These are phyloP conservation scores for Murraya paniculata DNA, from an alignment of 345 rosid species.

Conservation along the genomic window DNA sequence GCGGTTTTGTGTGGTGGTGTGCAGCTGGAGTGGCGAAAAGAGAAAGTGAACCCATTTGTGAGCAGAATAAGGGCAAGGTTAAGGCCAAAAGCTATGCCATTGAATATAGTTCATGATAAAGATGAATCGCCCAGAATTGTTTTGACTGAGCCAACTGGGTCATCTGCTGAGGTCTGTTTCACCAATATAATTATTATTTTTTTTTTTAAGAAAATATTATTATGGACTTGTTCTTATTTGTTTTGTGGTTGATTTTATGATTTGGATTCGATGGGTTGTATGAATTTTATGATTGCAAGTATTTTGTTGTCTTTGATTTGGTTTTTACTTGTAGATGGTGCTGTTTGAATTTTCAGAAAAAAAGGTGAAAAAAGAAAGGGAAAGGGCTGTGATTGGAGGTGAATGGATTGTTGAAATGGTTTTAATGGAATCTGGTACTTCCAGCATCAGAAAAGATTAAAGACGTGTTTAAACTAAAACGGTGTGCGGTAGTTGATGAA, in stretches of 20 bases:
- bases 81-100: constrained; percentile 59
- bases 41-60: constrained; percentile 58
- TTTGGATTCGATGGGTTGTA: background rate
- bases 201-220: too few species aligned
- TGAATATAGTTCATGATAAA: constrained; percentile 56
- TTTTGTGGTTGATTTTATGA: background rate
- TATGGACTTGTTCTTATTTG: background rate
- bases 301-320: background rate
- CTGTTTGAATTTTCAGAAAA: background rate
- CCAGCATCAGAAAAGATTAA: background rate
- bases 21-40: constrained; percentile 67
- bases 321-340: background rate
- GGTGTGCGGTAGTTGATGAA: background rate
- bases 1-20: constrained; percentile 9
- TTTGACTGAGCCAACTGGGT: constrained; percentile 79
- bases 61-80: constrained; percentile 43
- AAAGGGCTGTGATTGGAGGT: background rate
- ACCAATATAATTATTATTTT: background rate
- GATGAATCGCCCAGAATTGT: constrained; percentile 67
- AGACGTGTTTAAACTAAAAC: background rate
- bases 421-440: background rate
- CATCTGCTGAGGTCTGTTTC: constrained; percentile 67
- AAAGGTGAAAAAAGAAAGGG: background rate
- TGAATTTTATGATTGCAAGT: background rate
- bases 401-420: background rate